Evolutionary conservation across 2,329 filamentous ascomycete species (phyloP).

Genomic region (Venturia effusa): DNA sequence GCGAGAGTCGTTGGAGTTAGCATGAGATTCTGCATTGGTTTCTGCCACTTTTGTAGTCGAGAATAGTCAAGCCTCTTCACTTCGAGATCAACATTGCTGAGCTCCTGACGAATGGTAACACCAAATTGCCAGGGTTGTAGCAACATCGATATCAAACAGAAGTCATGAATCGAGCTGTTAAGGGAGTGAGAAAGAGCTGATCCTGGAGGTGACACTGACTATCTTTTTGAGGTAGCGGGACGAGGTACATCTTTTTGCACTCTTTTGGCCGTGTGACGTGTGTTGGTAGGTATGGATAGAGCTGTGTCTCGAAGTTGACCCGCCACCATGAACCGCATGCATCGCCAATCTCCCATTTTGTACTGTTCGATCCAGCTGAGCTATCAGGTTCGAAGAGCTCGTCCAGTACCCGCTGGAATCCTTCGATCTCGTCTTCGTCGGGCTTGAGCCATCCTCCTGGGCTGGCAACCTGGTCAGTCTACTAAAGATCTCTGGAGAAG

Average conservation of each 20-base stretch:
- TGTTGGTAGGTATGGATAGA: slow-evolving; percentile 96
- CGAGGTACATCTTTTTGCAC: slow-evolving; percentile 98
- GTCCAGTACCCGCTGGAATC: slow-evolving; percentile 90
- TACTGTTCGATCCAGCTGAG: slow-evolving; percentile 74
- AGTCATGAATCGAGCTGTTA: background rate
- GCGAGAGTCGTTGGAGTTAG: slow-evolving; percentile 11
- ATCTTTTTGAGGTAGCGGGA: slow-evolving; percentile 71
- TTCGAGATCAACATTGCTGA: background rate
- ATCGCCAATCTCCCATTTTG: slow-evolving; percentile 90
- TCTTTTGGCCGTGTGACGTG: slow-evolving; percentile 96
- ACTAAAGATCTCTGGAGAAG: slow-evolving; percentile 5
- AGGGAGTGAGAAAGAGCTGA: background rate
- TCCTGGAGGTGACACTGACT: slow-evolving; percentile 46
- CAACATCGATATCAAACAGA: background rate
- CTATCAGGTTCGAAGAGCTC: slow-evolving; percentile 90
- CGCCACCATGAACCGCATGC: slow-evolving; percentile 98
- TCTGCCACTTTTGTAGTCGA: background rate
- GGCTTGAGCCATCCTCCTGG: slow-evolving; percentile 88
- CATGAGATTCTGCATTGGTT: background rate
- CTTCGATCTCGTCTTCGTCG: slow-evolving; percentile 81
- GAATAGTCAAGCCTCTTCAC: background rate
- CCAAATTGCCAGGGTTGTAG: background rate
- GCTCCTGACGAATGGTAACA: too few species aligned
- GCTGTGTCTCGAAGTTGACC: slow-evolving; percentile 98
- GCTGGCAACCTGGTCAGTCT: slow-evolving; percentile 24